A percentile compares a stretch with the other conserved stretches of the same genome.
phyloP scores from a whole-genome alignment of 2,329 filamentous ascomycete species.

The Diplodia mutila region DNA sequence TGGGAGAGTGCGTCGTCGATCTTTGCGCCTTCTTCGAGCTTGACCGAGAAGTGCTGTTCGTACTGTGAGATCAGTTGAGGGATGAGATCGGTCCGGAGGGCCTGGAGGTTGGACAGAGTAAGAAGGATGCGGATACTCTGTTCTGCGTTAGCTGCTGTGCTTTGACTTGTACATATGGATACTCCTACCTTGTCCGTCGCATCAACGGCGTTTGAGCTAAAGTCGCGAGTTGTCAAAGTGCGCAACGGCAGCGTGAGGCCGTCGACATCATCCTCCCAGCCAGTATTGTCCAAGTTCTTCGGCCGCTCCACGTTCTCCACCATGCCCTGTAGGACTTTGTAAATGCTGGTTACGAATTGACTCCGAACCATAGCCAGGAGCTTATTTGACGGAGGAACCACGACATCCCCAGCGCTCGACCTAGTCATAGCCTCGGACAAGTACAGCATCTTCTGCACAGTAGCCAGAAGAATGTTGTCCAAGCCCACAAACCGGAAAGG shows the following conservation, averaged over 20 bases:
- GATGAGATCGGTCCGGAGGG: conserved; percentile 78
- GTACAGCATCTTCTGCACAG: conserved; percentile 95
- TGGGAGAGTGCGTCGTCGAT: conserved; percentile 88
- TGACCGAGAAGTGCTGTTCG: conserved; percentile 90
- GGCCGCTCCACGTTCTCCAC: conserved; percentile 91
- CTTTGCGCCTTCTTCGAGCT: conserved; percentile 89
- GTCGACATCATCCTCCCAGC: conserved; percentile 58
- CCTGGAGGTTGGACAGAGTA: conserved; percentile 88
- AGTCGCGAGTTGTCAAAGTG: conserved; percentile 29
- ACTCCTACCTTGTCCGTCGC: conserved; percentile 40
- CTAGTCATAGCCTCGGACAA: conserved; percentile 83
- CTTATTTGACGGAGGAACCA: conserved; percentile 83
- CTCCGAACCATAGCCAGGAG: conserved; percentile 86
- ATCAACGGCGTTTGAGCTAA: conserved; percentile 40
- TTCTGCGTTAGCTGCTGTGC: background rate
- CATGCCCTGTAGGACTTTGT: conserved; percentile 92
- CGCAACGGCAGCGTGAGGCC: conserved; percentile 44
- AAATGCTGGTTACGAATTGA: conserved; percentile 91
- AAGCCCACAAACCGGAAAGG: conserved; percentile 84
- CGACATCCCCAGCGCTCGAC: conserved; percentile 75
- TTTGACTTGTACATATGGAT: background rate
- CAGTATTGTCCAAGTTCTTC: conserved; percentile 63
- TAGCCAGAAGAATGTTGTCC: conserved; percentile 77
- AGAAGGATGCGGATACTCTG: conserved; percentile 92
- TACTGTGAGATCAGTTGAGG: conserved; percentile 90